Percentiles rank a stretch among this genome's conserved stretches.
phyloP scores from a whole-genome alignment of 73 alveolate species.

The Stentor roeselii region DNA sequence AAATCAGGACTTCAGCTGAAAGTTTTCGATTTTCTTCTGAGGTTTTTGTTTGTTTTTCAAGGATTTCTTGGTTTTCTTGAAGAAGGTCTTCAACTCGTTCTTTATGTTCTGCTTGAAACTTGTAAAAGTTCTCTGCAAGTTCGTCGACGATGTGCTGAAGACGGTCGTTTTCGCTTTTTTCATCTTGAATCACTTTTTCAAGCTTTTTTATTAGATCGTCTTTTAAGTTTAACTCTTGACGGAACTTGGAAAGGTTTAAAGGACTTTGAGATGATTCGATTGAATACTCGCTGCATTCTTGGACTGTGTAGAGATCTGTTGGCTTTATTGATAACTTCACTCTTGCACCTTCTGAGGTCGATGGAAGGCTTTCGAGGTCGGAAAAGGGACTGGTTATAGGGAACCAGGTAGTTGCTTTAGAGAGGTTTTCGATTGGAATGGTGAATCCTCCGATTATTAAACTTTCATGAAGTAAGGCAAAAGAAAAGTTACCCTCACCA shows the following conservation, averaged over 20 bases:
- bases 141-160: neutral
- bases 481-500: constrained; percentile 20
- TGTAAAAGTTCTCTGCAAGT: neutral
- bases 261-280: neutral
- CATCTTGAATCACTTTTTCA: neutral
- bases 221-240: neutral
- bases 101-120: neutral
- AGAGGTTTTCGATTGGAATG: neutral
- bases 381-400: neutral
- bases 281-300: neutral
- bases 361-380: neutral
- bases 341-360: neutral
- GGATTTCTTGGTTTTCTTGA: neutral
- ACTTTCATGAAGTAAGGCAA: neutral
- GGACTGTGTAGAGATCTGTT: neutral
- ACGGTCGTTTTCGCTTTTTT: neutral
- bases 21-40: neutral
- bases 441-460: neutral
- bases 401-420: neutral
- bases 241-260: too few relatives aligned
- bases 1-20: neutral
- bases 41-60: neutral
- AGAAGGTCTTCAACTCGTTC: neutral
- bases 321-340: neutral
- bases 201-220: neutral